These are phyloP conservation scores for Porcisia hertigi DNA, from an alignment of 208 protist species.

Conservation along the genomic window DNA sequence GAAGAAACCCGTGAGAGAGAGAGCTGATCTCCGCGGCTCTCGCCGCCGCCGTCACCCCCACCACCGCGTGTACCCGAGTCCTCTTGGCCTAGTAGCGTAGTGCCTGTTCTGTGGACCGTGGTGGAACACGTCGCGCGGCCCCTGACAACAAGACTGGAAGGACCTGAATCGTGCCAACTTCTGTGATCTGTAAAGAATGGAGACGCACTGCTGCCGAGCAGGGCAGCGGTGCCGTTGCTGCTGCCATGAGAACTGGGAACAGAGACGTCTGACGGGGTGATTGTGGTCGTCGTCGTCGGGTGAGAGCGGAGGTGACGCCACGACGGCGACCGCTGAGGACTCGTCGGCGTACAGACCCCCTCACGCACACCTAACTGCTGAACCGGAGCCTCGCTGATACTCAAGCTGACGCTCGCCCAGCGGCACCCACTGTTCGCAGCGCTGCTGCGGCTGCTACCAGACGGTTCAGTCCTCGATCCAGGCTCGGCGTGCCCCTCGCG, in stretches of 20 bases:
- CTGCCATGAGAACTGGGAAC: not conserved
- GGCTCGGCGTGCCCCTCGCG: not conserved
- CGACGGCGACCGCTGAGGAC: constrained; percentile 16
- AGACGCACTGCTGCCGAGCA: not conserved
- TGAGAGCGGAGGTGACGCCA: constrained; percentile 30
- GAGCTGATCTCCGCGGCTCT: not conserved
- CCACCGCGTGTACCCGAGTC: not conserved
- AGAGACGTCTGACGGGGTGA: not conserved
- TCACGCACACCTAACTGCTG: not conserved
- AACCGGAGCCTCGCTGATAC: not conserved
- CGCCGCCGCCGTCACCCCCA: not conserved
- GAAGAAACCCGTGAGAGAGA: constrained; percentile 27
- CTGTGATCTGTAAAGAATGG: not conserved
- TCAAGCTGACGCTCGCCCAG: not conserved
- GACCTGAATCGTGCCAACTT: not conserved
- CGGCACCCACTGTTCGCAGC: constrained; percentile 1
- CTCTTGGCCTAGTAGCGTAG: not conserved
- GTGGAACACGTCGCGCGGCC: not conserved
- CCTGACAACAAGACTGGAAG: not conserved
- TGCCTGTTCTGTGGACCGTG: not conserved
- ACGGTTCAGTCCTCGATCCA: not conserved
- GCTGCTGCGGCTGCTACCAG: not conserved
- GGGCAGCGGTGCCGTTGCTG: constrained; percentile 1
- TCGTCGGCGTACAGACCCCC: not conserved
- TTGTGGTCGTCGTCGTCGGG: constrained; percentile 4